Evolutionary conservation across 768 basidiomycete species (phyloP), one percentile per base, ranked within the genome.

Genomic region (Rhizopogon vulgaris): DNA sequence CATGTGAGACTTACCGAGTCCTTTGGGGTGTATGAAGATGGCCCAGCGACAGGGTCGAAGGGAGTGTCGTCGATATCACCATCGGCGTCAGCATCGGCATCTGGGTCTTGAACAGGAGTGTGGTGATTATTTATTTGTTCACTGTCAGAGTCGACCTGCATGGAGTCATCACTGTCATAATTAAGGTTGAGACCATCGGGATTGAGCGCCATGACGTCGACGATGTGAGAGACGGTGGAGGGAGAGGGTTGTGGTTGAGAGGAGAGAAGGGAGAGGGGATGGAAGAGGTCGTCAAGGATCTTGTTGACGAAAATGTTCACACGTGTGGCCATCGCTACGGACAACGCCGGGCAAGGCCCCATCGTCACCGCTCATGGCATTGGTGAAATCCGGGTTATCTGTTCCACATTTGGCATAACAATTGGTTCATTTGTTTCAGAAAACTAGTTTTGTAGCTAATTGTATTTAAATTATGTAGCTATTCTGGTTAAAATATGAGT

Each of bases 101-200:
- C 71, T 49, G 73, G 71, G 58, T 78, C 78, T 48, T 68, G 68
- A 49, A 69, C 67, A 59, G 49, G 68, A 64, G 41, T 60, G 39
- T 24, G 58, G 38, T 14, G 52, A 6, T 56, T 24, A 36, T 51
- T 30, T 28, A 54, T 52, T 22, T 53, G 58, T 69, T 77, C 76
- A 56, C 68, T 61, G 64, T 79, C 80, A 53, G 80, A 81, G 76
- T 87, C 85, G 69, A 87, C 69, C 63, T 84, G 77, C 86, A 88
- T 87, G 65, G 82, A 79, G 60, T 82, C 72, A 54, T 74, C 73
- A 56, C 70, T 71, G 70, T 66, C 65, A 41, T 83, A 84, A 68
- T 73, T 72, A 66, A 80, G 69, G 70, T 73, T 74, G 66, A 81
- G 78, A 58, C 73, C 71, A 60, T 70, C 69, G 61, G 69, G 60